These are phyloP conservation scores for Clavispora vitiphila DNA, from an alignment of 805 yeast genomes.

Conservation along the genomic window DNA sequence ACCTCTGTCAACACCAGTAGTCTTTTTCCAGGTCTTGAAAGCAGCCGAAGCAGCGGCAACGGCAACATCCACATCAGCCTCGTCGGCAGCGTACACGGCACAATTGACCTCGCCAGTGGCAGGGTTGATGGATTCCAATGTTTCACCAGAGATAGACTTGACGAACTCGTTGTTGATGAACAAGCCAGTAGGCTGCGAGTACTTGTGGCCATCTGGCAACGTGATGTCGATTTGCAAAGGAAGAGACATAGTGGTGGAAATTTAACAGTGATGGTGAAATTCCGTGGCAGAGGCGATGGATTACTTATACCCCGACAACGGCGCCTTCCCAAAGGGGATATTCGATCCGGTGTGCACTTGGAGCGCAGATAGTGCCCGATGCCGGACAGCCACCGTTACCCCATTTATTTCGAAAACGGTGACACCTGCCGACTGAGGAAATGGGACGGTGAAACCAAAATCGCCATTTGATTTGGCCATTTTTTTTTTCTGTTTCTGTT, in stretches of 20 bases:
- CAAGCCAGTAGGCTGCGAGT: constrained; percentile 56
- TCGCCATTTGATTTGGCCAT: too few species aligned
- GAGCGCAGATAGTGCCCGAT: background rate
- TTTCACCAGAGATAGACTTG: constrained; percentile 18
- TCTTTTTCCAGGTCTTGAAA: constrained; percentile 43
- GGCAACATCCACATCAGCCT: constrained; percentile 39
- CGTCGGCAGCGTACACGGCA: constrained; percentile 36
- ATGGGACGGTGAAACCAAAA: too few species aligned
- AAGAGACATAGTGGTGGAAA: too few species aligned
- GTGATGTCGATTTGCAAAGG: constrained; percentile 37
- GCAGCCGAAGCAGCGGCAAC: constrained; percentile 36
- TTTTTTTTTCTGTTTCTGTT: too few species aligned
- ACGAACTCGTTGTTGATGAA: constrained; percentile 49
- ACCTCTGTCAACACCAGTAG: constrained; percentile 40
- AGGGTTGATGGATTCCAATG: constrained; percentile 40
- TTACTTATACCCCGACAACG: background rate
- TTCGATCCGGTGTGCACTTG: background rate
- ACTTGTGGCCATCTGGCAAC: constrained; percentile 47
- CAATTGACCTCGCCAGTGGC: constrained; percentile 41
- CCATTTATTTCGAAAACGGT: too few species aligned
- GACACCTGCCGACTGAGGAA: too few species aligned
- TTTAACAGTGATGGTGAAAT: too few species aligned
- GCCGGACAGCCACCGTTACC: background rate
- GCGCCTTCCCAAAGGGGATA: background rate
- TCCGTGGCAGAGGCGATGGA: background rate